These are phyloP conservation scores for Phytophthora idaei DNA, from an alignment of 352 stramenopile species.

Conservation along the genomic window DNA sequence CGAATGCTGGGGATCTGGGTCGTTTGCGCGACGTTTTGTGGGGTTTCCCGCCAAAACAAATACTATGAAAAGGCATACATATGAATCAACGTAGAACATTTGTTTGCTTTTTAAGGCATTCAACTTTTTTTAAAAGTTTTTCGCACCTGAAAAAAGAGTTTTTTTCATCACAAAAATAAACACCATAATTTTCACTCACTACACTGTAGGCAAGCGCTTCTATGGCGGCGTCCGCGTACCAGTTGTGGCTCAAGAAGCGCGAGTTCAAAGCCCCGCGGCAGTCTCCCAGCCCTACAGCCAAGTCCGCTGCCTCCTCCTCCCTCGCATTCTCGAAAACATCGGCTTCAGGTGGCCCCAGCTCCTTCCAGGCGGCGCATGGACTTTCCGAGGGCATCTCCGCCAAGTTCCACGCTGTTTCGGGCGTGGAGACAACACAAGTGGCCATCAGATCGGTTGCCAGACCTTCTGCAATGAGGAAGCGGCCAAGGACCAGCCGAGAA, in stretches of 20 bases:
- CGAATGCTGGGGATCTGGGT: no score
- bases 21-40: no score
- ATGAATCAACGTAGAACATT: no score
- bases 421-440: conserved; percentile 13
- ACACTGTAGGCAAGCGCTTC: neutral
- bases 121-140: no score
- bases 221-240: conserved; percentile 36
- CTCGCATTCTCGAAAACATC: neutral
- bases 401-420: conserved; percentile 19
- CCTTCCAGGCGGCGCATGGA: neutral
- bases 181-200: no score
- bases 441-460: conserved; percentile 21
- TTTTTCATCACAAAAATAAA: no score
- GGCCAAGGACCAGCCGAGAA: conserved; percentile 6
- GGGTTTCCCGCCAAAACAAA: no score
- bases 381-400: neutral
- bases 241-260: conserved; percentile 50
- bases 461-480: conserved; percentile 8
- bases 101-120: no score
- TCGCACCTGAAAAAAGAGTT: no score
- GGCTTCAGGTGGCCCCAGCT: neutral
- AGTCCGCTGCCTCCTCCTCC: neutral
- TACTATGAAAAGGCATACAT: no score
- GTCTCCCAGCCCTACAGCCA: neutral
- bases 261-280: conserved; percentile 34